Base-by-base conservation (phyloP, 169 alveolate genomes). In the Fabrea salina region DNA sequence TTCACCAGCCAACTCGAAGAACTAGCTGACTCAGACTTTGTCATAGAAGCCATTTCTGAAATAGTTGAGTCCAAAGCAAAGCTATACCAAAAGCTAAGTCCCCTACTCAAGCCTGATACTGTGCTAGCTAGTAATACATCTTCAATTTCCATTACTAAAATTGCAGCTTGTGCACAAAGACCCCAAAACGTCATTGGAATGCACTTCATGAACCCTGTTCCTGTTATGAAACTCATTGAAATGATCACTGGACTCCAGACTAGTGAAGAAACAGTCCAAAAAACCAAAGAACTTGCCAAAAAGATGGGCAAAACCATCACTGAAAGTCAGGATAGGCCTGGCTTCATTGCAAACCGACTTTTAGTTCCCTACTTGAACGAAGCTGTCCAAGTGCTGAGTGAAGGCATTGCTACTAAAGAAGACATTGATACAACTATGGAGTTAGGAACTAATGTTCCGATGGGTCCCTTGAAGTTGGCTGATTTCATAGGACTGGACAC, bases 161-260 rank as follows among this genome's bases (percentile, higher is more conserved):
- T 95, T 19, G 97, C 97, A 1, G 86, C 95, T 1, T 59, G 82
- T 25, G 92, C 97, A 11, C 33, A 86, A 22, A 77, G 93, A 72
- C 93, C 95, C 57, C 81, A 85, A 30, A 67, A 87, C 22, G 90
- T 92, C n/a, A 86, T 84, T 74, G 98, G 98, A 67, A 92, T 92
- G 97, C 98, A 94, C 82, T 95, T 95, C 80, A 94, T 95, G 97
- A 89, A 89, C 79, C 98, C 97, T 13, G 97, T 95, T 16, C 97
- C 97, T 30, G 96, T 92, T 32, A 95, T 94, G 98, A 89, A 91
- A 51, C 86, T 94, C 16, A 91, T 95, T 4, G 96, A 92, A 80
- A 72, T 91, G 5, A 91, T 92, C 4, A 72, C 80, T 19, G 97
- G 95, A 41, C 72, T 94, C 1, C 77, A 89, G 72, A 92, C 97